Conservation (phyloP, 129 eudicot genomes). For the Scalesia atractyloides region DNA sequence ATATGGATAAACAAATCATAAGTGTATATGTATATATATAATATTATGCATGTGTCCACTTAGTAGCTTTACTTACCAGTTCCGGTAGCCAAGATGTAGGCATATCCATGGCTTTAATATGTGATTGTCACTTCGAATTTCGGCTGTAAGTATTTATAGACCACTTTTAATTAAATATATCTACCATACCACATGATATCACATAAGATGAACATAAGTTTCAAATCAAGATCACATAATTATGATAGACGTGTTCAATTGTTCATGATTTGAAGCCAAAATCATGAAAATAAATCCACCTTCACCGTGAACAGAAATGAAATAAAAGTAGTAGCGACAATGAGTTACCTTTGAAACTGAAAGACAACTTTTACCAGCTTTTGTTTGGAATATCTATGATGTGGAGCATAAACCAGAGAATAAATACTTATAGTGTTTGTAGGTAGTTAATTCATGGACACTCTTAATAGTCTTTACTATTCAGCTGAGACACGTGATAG, state of each 20-base stretch:
- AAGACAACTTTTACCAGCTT: constrained; percentile 26
- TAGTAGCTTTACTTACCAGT: constrained; percentile 17
- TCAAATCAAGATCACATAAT: not conserved
- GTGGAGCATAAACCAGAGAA: constrained; percentile 25
- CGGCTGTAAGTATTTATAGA: constrained; percentile 21
- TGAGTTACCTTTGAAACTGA: constrained; percentile 19
- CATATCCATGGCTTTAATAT: constrained; percentile 27
- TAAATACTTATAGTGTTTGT: constrained; percentile 22
- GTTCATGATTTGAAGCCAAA: constrained; percentile 21
- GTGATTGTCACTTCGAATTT: not conserved
- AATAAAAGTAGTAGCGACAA: constrained; percentile 1
- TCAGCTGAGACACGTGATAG: constrained; percentile 28
- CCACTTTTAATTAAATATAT: constrained; percentile 3
- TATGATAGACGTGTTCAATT: not conserved
- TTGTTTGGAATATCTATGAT: constrained; percentile 25
- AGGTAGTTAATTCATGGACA: constrained; percentile 21
- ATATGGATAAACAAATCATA: not conserved
- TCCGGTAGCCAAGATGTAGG: constrained; percentile 36
- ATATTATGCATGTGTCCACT: too few species aligned
- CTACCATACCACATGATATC: not conserved
- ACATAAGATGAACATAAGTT: constrained; percentile 13
- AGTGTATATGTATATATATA: not conserved
- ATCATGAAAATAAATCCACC: not conserved
- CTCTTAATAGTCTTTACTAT: constrained; percentile 8
- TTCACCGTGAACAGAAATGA: not conserved